Conservation (phyloP, 768 basidiomycete species). For the Candolleomyces eurysporus region DNA sequence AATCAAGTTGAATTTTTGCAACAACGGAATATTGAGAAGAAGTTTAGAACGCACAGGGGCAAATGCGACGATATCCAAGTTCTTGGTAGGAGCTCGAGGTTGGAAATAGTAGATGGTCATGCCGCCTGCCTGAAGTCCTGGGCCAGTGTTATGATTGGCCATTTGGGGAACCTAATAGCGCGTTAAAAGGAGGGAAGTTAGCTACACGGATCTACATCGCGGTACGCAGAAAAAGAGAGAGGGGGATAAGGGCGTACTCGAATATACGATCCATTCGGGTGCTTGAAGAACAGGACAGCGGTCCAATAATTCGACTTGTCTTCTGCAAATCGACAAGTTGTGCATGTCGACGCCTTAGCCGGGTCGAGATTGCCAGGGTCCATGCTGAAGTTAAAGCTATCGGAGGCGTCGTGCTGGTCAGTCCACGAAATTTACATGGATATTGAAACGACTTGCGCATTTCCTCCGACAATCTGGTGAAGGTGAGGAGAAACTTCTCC, state of each 20-base stretch:
- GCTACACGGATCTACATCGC: no score
- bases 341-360: constrained; percentile 1
- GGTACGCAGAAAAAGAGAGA: not conserved
- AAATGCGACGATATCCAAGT: constrained; percentile 9
- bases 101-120: constrained; percentile 14
- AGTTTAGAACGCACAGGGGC: not conserved
- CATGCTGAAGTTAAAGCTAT: constrained; percentile 3
- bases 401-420: not conserved
- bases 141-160: constrained; percentile 12
- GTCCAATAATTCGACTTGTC: constrained; percentile 12
- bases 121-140: constrained; percentile 9
- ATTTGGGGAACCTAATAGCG: constrained; percentile 9
- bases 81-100: constrained; percentile 9
- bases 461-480: not conserved
- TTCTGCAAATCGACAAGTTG: constrained; percentile 7
- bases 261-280: constrained; percentile 3
- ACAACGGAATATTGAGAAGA: not conserved
- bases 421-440: not conserved
- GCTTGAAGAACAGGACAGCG: constrained; percentile 9
- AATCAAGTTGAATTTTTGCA: not conserved
- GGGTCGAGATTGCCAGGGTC: not conserved
- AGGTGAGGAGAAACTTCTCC: not conserved
- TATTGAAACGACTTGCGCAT: not conserved
- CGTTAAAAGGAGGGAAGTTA: not conserved
- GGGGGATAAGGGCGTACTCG: not conserved